Percentiles rank a stretch among this genome's conserved stretches.
These are phyloP conservation scores for Colletotrichum zoysiae DNA, from an alignment of 2,329 filamentous ascomycete genomes.

Conservation along the genomic window DNA sequence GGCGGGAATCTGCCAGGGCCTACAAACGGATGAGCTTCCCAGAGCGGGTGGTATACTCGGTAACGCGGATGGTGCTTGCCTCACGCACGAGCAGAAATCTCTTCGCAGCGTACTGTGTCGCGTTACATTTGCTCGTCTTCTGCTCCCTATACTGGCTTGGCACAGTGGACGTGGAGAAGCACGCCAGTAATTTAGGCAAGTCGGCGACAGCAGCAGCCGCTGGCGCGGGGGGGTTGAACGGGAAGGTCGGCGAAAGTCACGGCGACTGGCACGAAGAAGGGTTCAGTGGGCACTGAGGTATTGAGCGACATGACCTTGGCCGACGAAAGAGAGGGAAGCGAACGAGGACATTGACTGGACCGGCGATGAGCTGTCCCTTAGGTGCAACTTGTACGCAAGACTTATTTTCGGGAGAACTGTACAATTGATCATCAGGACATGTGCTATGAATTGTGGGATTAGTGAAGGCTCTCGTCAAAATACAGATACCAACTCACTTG, in stretches of 20 bases:
- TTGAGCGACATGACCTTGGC: slow-evolving; percentile 3
- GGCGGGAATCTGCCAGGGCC: slow-evolving; percentile 90
- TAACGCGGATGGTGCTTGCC: slow-evolving; percentile 91
- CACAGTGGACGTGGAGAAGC: slow-evolving; percentile 72
- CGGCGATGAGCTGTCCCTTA: background rate
- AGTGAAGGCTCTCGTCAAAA: slow-evolving; percentile 26
- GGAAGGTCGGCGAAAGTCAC: slow-evolving; percentile 51
- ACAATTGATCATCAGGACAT: slow-evolving; percentile 26
- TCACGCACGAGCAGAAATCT: slow-evolving; percentile 92
- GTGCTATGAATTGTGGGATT: slow-evolving; percentile 25
- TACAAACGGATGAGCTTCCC: slow-evolving; percentile 94
- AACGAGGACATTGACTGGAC: background rate
- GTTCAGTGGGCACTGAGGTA: slow-evolving; percentile 59
- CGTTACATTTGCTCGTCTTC: slow-evolving; percentile 89
- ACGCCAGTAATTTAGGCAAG: slow-evolving; percentile 69
- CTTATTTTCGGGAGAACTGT: slow-evolving; percentile 20
- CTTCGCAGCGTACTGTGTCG: slow-evolving; percentile 92
- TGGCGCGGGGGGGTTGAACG: slow-evolving; percentile 48
- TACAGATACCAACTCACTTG: slow-evolving; percentile 24
- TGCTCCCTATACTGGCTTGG: slow-evolving; percentile 88
- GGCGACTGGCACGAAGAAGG: slow-evolving; percentile 75
- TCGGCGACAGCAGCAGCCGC: slow-evolving; percentile 54
- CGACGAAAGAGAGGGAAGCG: background rate
- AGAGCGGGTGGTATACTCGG: slow-evolving; percentile 89
- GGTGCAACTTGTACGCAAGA: slow-evolving; percentile 10